These are phyloP conservation scores for Kwoniella shivajii DNA, from an alignment of 1,284 basidiomycete genomes.

Conservation along the genomic window DNA sequence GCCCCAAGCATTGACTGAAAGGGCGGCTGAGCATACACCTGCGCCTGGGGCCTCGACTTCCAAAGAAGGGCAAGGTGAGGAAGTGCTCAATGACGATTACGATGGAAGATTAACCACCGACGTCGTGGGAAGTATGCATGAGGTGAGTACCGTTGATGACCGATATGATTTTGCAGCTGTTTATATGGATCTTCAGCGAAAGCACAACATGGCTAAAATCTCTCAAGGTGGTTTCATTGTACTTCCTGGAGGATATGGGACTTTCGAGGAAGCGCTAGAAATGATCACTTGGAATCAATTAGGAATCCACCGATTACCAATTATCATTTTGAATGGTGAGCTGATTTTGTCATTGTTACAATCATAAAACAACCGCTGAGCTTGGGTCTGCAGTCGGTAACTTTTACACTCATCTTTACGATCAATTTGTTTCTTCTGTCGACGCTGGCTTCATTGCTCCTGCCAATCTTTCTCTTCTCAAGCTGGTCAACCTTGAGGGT, in stretches of 20 bases:
- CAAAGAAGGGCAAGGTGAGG: constrained; percentile 43
- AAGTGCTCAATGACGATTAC: constrained; percentile 54
- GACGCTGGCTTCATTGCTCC: constrained; percentile 73
- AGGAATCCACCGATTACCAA: constrained; percentile 78
- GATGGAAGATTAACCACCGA: constrained; percentile 46
- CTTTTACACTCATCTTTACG: constrained; percentile 77
- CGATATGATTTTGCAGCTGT: background rate
- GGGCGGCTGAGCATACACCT: constrained; percentile 41
- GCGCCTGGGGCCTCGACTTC: constrained; percentile 11
- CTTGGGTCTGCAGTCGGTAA: constrained; percentile 59
- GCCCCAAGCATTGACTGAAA: constrained; percentile 62
- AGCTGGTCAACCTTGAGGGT: constrained; percentile 71
- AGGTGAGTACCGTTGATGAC: constrained; percentile 50
- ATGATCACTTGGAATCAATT: constrained; percentile 81
- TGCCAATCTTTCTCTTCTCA: constrained; percentile 63
- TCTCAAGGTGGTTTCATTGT: constrained; percentile 74
- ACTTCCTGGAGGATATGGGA: constrained; percentile 87
- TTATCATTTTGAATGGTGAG: constrained; percentile 71
- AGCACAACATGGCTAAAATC: constrained; percentile 80
- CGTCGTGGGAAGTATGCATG: constrained; percentile 85
- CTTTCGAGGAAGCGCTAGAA: constrained; percentile 90
- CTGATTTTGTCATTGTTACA: background rate
- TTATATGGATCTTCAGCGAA: constrained; percentile 59
- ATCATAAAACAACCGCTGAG: background rate
- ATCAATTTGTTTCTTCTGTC: constrained; percentile 68